Percentiles rank a stretch among this genome's conserved stretches.
These are phyloP conservation scores for Penicillium pulvis DNA, from an alignment of 495 filamentous ascomycete species.

Conservation along the genomic window DNA sequence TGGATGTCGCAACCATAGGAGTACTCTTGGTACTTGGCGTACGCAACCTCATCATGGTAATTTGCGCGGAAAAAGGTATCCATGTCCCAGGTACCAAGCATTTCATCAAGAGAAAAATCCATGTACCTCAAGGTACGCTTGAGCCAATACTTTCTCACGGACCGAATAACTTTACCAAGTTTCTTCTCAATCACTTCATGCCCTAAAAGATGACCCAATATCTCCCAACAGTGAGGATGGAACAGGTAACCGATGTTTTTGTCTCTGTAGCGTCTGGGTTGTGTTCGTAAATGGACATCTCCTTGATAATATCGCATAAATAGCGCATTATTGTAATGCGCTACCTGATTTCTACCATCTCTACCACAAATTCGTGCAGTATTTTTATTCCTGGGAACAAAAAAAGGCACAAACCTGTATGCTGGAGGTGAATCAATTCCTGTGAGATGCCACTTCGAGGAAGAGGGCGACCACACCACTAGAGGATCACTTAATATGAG, in stretches of 20 bases:
- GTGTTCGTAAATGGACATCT: not conserved
- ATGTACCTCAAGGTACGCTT: not conserved
- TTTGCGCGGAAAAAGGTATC: not conserved
- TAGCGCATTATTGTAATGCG: slow-evolving; percentile 3
- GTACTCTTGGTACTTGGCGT: not conserved
- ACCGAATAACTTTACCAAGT: slow-evolving; percentile 7
- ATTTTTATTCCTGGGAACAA: slow-evolving; percentile 10
- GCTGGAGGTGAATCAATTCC: slow-evolving; percentile 1
- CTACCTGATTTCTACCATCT: not conserved
- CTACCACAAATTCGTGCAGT: slow-evolving; percentile 5
- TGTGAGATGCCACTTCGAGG: slow-evolving; percentile 7
- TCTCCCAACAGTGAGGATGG: slow-evolving; percentile 13
- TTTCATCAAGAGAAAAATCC: not conserved
- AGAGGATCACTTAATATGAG: slow-evolving; percentile 6
- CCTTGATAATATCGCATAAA: not conserved
- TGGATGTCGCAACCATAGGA: slow-evolving; percentile 7
- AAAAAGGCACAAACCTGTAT: not conserved
- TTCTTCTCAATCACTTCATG: slow-evolving; percentile 9
- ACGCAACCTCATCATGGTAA: no score
- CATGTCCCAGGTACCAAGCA: not conserved
- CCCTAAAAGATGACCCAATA: slow-evolving; percentile 13
- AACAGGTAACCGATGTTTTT: slow-evolving; percentile 5
- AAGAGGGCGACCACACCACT: slow-evolving; percentile 6
- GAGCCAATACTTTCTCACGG: no score
- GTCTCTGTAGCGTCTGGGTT: slow-evolving; percentile 1